These are phyloP conservation scores for Millerago galiae DNA, from an alignment of 805 yeast genomes.

Conservation along the genomic window DNA sequence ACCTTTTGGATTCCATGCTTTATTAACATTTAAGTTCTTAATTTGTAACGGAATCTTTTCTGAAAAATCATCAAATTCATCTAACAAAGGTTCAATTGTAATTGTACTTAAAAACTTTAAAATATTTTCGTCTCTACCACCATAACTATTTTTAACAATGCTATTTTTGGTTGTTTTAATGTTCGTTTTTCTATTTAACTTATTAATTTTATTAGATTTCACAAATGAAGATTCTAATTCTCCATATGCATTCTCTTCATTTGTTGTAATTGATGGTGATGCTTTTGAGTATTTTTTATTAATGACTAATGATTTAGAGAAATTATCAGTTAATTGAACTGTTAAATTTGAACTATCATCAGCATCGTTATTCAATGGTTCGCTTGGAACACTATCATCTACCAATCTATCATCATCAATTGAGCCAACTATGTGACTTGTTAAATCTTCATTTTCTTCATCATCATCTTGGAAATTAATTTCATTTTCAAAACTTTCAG, in stretches of 20 bases:
- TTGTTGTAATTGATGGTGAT: conserved; percentile 32
- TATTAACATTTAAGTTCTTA: conserved; percentile 8
- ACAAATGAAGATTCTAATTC: conserved; percentile 32
- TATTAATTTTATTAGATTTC: conserved; percentile 9
- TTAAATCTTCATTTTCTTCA: conserved; percentile 1
- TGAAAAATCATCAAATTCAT: conserved; percentile 68
- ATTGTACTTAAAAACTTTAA: conserved; percentile 47
- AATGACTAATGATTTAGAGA: conserved; percentile 29
- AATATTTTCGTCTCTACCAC: conserved; percentile 62
- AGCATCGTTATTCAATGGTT: neutral
- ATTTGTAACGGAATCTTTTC: conserved; percentile 13
- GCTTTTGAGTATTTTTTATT: conserved; percentile 29
- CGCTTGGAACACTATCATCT: neutral
- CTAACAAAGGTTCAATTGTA: conserved; percentile 48
- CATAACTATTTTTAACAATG: conserved; percentile 49
- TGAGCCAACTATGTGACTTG: neutral
- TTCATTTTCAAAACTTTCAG: conserved; percentile 9
- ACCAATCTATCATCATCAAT: conserved; percentile 8
- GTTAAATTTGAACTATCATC: neutral
- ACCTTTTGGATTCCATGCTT: conserved; percentile 38
- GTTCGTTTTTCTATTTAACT: conserved; percentile 9
- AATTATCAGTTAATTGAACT: conserved; percentile 8
- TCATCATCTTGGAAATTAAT: conserved; percentile 1
- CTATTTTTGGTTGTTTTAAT: conserved; percentile 12
- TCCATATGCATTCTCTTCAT: conserved; percentile 37